Conservation (phyloP, 208 protist genomes). For the Crithidia fasciculata region DNA sequence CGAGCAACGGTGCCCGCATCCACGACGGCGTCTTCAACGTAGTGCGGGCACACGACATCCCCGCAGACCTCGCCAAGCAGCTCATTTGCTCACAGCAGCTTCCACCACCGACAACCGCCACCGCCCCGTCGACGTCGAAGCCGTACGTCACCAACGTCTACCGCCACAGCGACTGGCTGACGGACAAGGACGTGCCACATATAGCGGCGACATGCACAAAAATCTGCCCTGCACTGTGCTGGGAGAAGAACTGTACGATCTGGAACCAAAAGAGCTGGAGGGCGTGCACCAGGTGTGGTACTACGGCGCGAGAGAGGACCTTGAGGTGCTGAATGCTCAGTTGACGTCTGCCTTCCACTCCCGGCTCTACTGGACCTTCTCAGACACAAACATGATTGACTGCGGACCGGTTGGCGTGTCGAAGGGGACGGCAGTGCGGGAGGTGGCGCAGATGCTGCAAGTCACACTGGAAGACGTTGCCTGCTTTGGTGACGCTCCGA, state of each 20-base stretch:
- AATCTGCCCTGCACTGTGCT: slow-evolving; percentile 30
- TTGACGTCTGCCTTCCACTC: slow-evolving; percentile 25
- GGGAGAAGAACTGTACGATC: slow-evolving; percentile 13
- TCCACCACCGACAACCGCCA: neutral
- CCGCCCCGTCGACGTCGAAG: neutral
- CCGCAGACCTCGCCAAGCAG: slow-evolving; percentile 26
- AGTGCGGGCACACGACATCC: slow-evolving; percentile 44
- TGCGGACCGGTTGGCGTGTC: slow-evolving; percentile 34
- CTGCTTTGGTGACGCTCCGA: slow-evolving; percentile 79
- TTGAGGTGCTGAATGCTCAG: slow-evolving; percentile 13
- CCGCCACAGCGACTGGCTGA: slow-evolving; percentile 54
- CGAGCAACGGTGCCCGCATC: slow-evolving; percentile 46
- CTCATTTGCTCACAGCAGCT: slow-evolving; percentile 18
- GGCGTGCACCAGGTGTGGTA: slow-evolving; percentile 40
- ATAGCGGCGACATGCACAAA: slow-evolving; percentile 38
- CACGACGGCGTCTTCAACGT: slow-evolving; percentile 37
- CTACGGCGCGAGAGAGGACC: slow-evolving; percentile 16
- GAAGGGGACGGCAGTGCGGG: slow-evolving; percentile 56
- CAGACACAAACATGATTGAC: slow-evolving; percentile 42
- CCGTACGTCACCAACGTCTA: slow-evolving; percentile 53
- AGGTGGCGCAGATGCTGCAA: slow-evolving; percentile 48
- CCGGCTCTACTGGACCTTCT: slow-evolving; percentile 34
- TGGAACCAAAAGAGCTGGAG: slow-evolving; percentile 24
- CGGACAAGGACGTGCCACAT: slow-evolving; percentile 34
- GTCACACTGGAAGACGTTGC: slow-evolving; percentile 43